Evolutionary conservation across 2,329 filamentous ascomycete species (phyloP).

Genomic region (Xylariaceae sp.): DNA sequence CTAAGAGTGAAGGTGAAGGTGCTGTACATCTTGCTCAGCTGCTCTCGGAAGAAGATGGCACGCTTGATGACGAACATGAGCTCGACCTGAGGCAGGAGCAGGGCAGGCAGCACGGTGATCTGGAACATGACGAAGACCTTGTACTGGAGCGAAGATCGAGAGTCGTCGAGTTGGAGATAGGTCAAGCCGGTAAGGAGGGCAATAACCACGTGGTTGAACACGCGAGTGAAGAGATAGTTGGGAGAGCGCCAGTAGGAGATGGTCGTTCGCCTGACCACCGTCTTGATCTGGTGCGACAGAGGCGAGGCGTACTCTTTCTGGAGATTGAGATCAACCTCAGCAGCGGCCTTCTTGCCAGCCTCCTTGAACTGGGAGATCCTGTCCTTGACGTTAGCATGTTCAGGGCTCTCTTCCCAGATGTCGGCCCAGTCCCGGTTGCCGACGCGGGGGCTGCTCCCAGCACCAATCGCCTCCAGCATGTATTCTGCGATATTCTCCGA

Average conservation of each 20-base stretch:
- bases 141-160: conserved; percentile 72
- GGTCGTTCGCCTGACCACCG: conserved; percentile 68
- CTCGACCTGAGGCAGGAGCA: conserved; percentile 80
- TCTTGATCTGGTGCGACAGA: conserved; percentile 68
- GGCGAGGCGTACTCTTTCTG: conserved; percentile 81
- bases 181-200: conserved; percentile 73
- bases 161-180: conserved; percentile 72
- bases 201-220: conserved; percentile 80
- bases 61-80: conserved; percentile 76
- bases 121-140: conserved; percentile 89
- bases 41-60: conserved; percentile 80
- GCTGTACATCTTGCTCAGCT: conserved; percentile 80
- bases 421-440: conserved; percentile 75
- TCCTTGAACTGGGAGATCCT: conserved; percentile 63
- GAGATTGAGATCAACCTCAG: conserved; percentile 42
- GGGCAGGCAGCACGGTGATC: conserved; percentile 73
- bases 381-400: conserved; percentile 61
- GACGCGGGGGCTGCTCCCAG: conserved; percentile 65
- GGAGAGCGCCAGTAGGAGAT: conserved; percentile 78
- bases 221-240: conserved; percentile 81
- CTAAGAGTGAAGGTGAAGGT: conserved; percentile 71
- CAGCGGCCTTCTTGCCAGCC: conserved; percentile 41
- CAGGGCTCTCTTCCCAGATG: conserved; percentile 68
- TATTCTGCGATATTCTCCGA: conserved; percentile 64
- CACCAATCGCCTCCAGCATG: conserved; percentile 81